phyloP scores from a whole-genome alignment of 1,284 basidiomycete genomes.

The Schizophyllum commune region DNA sequence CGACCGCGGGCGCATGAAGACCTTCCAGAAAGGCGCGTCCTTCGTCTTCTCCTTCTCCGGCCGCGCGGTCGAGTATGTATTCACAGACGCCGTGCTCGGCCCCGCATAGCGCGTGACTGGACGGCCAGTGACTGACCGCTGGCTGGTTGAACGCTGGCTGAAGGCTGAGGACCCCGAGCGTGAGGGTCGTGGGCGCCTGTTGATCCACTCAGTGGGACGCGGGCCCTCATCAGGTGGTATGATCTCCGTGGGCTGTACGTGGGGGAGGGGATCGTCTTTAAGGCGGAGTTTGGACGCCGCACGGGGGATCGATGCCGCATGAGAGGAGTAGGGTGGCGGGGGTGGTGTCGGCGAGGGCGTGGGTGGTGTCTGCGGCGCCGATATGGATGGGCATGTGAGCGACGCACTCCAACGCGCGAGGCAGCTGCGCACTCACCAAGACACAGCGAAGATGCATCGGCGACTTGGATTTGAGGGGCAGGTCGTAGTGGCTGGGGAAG shows the following conservation, averaged over 20 bases:
- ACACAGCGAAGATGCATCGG: background rate
- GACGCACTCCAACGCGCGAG: background rate
- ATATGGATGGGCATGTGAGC: background rate
- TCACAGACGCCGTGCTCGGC: background rate
- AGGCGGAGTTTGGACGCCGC: background rate
- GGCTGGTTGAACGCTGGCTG: background rate
- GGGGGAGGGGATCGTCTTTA: background rate
- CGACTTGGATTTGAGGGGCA: conserved; percentile 4
- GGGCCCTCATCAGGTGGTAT: conserved; percentile 1
- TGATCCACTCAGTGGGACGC: conserved; percentile 34
- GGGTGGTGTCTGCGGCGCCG: background rate
- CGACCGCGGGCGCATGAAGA: background rate
- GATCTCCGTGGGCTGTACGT: background rate
- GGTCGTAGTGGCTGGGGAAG: conserved; percentile 10
- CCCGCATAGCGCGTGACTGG: background rate
- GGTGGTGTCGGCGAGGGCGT: background rate
- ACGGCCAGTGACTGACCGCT: background rate
- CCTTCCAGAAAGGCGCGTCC: background rate
- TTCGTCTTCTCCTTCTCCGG: background rate
- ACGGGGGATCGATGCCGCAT: background rate
- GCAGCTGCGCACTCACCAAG: background rate
- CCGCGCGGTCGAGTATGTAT: background rate
- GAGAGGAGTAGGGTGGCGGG: background rate
- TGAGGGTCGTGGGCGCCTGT: conserved; percentile 29
- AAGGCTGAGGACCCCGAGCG: background rate